Evolutionary conservation across 2,329 filamentous ascomycete genomes (phyloP), one percentile per base, ranked within the genome.

Genomic region (Aspergillus sp.): DNA sequence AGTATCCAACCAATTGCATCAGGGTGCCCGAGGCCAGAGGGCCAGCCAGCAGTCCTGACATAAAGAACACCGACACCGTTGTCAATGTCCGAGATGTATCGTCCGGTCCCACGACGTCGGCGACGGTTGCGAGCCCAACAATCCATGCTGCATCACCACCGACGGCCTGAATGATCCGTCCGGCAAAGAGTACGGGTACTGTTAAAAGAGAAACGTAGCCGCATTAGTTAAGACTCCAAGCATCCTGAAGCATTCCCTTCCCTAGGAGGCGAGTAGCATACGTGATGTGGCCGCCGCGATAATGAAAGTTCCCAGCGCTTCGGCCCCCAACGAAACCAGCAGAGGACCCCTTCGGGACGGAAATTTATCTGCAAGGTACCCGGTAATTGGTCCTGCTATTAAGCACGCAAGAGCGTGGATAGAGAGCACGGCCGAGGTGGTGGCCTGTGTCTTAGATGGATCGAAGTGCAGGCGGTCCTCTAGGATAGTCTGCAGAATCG

Each of bases 401-500:
- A 58, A 42, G 7, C 50, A 38, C 2, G 52, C 42, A 7, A 50
- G 29, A 4, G 52, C 58, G 46, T 61, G 46, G 0, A 52, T 7
- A 2, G 51, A 41, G 27, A 62, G 54, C 3, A 60, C 34, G 3
- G 39, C 40, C 4, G 51, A 53, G 0, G 51, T 59, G 5, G 44
- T 40, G 1, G 34, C 30, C 27, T 61, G 58, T 2, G 54, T 55
- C 2, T 48, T 38, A 2, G 46, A 40, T 5, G 52, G 48, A n/a
- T 55, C 49, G 7, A 56, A 26, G 28, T 57, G 38, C 7, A 58
- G 39, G 19, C 57, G 52, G 9, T 49, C 41, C 35, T 55, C 48
- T 4, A 60, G 33, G 45, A 62, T 59, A 30, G 52, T 55, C 1
- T 43, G 35, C 6, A 63, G 46, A n/a, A 61, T 58, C 0, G 59